Base-by-base conservation (phyloP, 331 rosid genomes). In the Rosa hybrid region DNA sequence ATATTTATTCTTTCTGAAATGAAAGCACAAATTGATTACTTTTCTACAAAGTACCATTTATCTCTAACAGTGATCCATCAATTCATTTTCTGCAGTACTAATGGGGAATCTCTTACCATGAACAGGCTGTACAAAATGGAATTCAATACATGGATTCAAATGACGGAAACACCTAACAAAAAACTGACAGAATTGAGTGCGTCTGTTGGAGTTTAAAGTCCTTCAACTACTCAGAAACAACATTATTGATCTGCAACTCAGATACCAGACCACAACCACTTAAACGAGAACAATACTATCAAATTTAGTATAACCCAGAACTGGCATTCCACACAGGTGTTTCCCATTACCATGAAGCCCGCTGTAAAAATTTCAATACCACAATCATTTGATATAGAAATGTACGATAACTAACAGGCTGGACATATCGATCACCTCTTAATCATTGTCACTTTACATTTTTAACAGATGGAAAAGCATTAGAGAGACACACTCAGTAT, bases 381-480 rank as follows among this genome's bases (percentile, higher is more conserved):
- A 70, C 18, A 70, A 44, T 45, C 74, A 70, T 48, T 49, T 48
- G n/a, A n/a, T 14, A 8, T 20, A 5, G 65, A 18, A 1, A 17
- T 30, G 34, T 34, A 16, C 39, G 8, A 13, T 39, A 49, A 7
- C 76, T 39, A 49, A 7, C 76, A 39, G 54, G 70, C 56, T 59
- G 78, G 70, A 45, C 6, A 11, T 11, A 45, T 56, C 27, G 44
- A 56, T 20, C 34, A 23, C 2, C 64, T 56, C 49, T 34, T 34
- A 7, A 75, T 57, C 69, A 41, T 39, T 13, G 54, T 42, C 14
- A 57, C 39, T n/a, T 74, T 53, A 41, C 46, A 30, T 14, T 59
- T 59, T 45, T 62, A 49, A 62, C 34, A 45, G 71, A 76, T 46
- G 71, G 71, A 65, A 44, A 76, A 60, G 45, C 71, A 76, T 21